A percentile compares a stretch with the other conserved stretches of the same genome.
Evolutionary conservation across 169 alveolate species (phyloP).

Genomic region (Plasmodium vivax): DNA sequence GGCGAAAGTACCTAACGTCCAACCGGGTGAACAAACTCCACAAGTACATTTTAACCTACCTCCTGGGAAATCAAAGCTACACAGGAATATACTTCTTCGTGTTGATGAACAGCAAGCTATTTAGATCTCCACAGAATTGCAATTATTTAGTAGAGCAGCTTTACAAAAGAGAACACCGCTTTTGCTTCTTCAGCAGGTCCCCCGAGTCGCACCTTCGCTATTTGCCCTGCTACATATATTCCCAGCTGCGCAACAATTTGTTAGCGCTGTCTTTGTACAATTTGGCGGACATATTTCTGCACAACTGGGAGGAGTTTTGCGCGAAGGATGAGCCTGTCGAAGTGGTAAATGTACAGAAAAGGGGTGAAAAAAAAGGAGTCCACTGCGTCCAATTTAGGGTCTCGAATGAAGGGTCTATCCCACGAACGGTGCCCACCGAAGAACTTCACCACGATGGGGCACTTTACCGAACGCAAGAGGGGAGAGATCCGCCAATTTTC

Average conservation of each 20-base stretch:
- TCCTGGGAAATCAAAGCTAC: slow-evolving; percentile 24
- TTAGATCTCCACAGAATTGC: slow-evolving; percentile 11
- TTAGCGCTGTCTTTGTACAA: slow-evolving; percentile 41
- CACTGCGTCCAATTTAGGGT: neutral
- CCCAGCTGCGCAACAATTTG: slow-evolving; percentile 27
- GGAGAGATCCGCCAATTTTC: neutral
- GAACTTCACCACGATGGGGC: neutral
- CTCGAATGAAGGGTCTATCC: neutral
- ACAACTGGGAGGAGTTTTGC: neutral
- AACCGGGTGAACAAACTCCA: slow-evolving; percentile 28
- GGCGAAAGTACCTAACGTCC: slow-evolving; percentile 11
- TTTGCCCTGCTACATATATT: slow-evolving; percentile 18
- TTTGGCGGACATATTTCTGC: neutral
- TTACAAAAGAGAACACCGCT: neutral
- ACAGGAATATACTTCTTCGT: slow-evolving; percentile 50
- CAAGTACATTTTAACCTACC: slow-evolving; percentile 24
- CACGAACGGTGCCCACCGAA: neutral
- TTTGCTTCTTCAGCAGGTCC: neutral
- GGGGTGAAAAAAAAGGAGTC: neutral
- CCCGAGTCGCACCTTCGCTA: neutral
- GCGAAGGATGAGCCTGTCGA: neutral
- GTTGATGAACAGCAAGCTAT: slow-evolving; percentile 5
- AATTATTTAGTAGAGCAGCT: slow-evolving; percentile 23
- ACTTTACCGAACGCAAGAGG: neutral
- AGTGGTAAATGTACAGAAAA: neutral